Evolutionary conservation across 345 rosid species (phyloP).

Genomic region (Rubroshorea leprosula): DNA sequence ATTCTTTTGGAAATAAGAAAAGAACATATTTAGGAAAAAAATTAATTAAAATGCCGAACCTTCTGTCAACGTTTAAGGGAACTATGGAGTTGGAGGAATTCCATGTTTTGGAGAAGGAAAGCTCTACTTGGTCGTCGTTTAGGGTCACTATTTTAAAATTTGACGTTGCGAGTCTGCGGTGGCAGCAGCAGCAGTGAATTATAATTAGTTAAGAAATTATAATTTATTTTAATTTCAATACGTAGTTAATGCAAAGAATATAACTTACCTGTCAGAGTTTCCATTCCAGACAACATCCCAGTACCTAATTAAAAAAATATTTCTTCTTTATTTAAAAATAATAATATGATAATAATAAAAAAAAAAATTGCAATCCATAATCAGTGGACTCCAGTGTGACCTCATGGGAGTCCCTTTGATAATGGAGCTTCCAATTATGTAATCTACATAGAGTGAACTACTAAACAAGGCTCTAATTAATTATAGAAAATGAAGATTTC

Average conservation of each 20-base stretch:
- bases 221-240: background rate
- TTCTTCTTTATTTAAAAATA: background rate
- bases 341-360: background rate
- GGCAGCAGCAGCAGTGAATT: background rate
- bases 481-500: background rate
- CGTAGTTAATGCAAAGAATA: background rate
- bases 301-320: conserved; percentile 44
- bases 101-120: conserved; percentile 70
- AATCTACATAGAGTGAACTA: too few species aligned
- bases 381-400: too few species aligned
- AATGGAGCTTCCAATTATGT: too few species aligned
- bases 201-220: background rate
- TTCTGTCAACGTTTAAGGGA: conserved; percentile 82
- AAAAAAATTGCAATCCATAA: too few species aligned
- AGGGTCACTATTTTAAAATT: conserved; percentile 38
- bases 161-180: conserved; percentile 44
- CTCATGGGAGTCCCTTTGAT: too few species aligned
- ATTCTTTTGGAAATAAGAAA: too few species aligned
- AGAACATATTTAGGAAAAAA: too few species aligned
- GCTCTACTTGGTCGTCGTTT: conserved; percentile 53
- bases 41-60: conserved; percentile 28
- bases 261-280: conserved; percentile 28
- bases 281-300: conserved; percentile 83
- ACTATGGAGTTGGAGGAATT: conserved; percentile 18
- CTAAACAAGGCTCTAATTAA: too few species aligned